Base-by-base conservation (phyloP, 2,329 filamentous ascomycete species). In the Neonectria punicea region DNA sequence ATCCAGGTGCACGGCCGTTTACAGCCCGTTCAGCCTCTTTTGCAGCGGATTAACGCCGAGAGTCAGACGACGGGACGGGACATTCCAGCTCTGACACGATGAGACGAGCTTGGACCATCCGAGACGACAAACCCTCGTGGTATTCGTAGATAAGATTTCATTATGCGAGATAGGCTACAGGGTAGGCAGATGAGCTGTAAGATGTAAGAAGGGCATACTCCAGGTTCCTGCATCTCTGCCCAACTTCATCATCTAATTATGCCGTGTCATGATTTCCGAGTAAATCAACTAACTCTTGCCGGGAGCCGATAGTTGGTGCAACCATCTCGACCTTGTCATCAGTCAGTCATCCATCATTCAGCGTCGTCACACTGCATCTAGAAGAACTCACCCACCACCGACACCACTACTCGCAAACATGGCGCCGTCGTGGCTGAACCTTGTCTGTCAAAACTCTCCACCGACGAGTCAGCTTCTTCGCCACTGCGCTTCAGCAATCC, bases 11-110 rank as follows among this genome's bases (percentile, higher is more conserved):
- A 39, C 36, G 36, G 46, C 46, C 46, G 16, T 28, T 28, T 49
- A 5, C 46, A 49, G 36, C 36, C 16, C 16, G 2, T 39, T 39
- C 36, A 49, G 46, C 46, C 46, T 49, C 46, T 22, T 49, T 10
- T 8, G 16, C 13, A n/a, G 25, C 25, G 25, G 16, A 50, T 8
- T 50, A n/a, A 18, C 49, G 49, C 49, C 28, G 28, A 51, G 49
- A 34, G 10, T 51, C 49, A 51, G 32, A 43, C 22, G 25, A 51
- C 46, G 46, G 49, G 32, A 58, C 49, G 49, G 54, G 54, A 54
- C 49, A 58, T 54, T 43, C 41, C 58, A 25, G 30, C 47, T 47
- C 47, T 58, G 55, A 34, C 61, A 50, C 47, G 34, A 20, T 8
- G 49, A 22, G 55, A 13, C n/a, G 49, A 20, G 55, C 61, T 54